Conservation (phyloP, 768 basidiomycete genomes). For the Sarcodon aspratus region DNA sequence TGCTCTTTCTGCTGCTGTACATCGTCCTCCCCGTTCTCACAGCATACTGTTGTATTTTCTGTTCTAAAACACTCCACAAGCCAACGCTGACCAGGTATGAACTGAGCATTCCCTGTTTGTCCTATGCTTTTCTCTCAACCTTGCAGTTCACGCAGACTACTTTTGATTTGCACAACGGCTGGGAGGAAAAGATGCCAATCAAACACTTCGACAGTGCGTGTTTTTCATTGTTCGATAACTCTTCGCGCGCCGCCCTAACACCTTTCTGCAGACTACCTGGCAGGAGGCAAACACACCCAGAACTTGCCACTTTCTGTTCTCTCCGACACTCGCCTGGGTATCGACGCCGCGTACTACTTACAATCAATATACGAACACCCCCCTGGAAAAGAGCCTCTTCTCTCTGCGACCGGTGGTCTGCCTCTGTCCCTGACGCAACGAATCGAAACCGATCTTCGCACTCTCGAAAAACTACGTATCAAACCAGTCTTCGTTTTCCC, state of each 20-base stretch:
- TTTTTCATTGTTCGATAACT: background rate
- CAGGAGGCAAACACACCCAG: slow-evolving; percentile 82
- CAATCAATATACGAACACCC: slow-evolving; percentile 65
- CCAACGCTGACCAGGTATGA: too few species aligned
- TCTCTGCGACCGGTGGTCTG: slow-evolving; percentile 91
- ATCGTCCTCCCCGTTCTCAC: too few species aligned
- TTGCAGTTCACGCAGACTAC: too few species aligned
- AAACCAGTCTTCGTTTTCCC: slow-evolving; percentile 99
- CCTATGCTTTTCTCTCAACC: too few species aligned
- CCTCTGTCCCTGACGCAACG: slow-evolving; percentile 80
- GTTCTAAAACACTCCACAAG: too few species aligned
- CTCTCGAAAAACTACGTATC: slow-evolving; percentile 84
- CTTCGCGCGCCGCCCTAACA: background rate
- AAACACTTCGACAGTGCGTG: slow-evolving; percentile 73
- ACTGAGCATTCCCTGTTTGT: too few species aligned
- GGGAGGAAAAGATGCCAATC: slow-evolving; percentile 47
- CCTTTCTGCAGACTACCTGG: slow-evolving; percentile 53
- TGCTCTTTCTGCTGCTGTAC: too few species aligned
- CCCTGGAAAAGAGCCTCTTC: slow-evolving; percentile 76
- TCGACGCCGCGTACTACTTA: slow-evolving; percentile 91
- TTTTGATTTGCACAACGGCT: too few species aligned
- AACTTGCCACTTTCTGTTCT: slow-evolving; percentile 72
- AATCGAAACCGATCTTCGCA: slow-evolving; percentile 86
- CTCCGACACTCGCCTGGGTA: slow-evolving; percentile 88
- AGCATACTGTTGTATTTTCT: too few species aligned